A percentile compares a stretch with the other conserved stretches of the same genome.
Conservation (phyloP, 2,329 filamentous ascomycete species). For the Colletotrichum tabaci region DNA sequence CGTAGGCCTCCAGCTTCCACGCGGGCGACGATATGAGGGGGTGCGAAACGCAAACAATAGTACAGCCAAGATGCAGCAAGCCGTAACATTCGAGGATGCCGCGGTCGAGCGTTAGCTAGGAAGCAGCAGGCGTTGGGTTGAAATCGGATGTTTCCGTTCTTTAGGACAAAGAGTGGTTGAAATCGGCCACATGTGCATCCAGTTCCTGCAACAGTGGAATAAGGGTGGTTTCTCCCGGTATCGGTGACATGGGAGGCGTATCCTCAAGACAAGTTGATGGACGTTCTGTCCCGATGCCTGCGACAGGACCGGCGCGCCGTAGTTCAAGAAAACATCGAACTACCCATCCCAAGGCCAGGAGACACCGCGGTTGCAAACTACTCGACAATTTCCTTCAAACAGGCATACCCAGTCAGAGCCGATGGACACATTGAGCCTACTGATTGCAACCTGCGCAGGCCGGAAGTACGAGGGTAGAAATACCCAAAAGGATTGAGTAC, state of each 20-base stretch:
- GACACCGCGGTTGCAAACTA: neutral
- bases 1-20: neutral
- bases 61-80: too few species aligned
- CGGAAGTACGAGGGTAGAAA: too few species aligned
- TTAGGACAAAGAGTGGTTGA: neutral
- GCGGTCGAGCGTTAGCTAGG: neutral
- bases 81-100: neutral
- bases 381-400: neutral
- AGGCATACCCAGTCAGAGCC: too few species aligned
- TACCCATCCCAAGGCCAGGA: neutral
- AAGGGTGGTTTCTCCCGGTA: constrained; percentile 6
- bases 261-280: neutral
- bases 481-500: too few species aligned
- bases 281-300: neutral
- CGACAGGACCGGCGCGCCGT: neutral
- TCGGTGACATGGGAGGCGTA: neutral
- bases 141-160: neutral
- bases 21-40: neutral
- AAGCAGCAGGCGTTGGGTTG: neutral
- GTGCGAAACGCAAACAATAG: neutral
- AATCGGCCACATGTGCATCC: neutral
- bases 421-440: too few species aligned
- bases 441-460: too few species aligned
- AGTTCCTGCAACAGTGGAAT: neutral
- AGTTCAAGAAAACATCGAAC: neutral